Evolutionary conservation across 2,329 filamentous ascomycete species (phyloP), one percentile per base, ranked within the genome.

Genomic region (Penicillium brevicompactum): DNA sequence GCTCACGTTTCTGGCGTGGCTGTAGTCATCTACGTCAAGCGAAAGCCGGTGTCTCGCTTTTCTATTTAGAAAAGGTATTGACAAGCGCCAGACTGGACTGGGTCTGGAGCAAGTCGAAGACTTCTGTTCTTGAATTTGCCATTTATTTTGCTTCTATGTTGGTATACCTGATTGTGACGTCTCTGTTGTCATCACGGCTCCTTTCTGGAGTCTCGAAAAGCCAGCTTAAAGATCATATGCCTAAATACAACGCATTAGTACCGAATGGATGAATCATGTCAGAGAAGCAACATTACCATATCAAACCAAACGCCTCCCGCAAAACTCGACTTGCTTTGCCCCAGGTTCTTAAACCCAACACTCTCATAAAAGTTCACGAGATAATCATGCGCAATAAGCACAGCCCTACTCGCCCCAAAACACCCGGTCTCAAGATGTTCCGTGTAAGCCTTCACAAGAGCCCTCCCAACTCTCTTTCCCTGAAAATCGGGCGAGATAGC

Each of bases 351-450:
- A 18, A 63, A 61, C 3, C 60, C 59, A 21, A 34, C 47, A 34
- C 54, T 54, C 37, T 59, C 58, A 53, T 60, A 63, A 43, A 63
- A 61, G 5, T 37, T 27, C 13, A 63, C 40, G 47, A 61, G 48
- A 32, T 61, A 48, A 27, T 56, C 56, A 60, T 60, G 60, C 10
- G 59, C 60, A 49, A 63, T 61, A 27, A 63, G 48, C n/a, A 59
- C 45, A 21, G 56, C 14, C 40, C 16, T 51, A 1, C 50, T 49
- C 5, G 53, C 42, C 1, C 32, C 49, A 22, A 18, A 21, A 11
- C 41, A 18, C 0, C 16, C 27, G 2, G 18, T 38, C 18, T 49
- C 21, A 27, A 60, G 40, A 51, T 57, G 50, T 24, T 55, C 32
- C 30, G 54, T 32, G 22, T 63, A 63, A 4, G 54, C 54, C 14